Percentiles rank a stretch among this genome's conserved stretches.
Evolutionary conservation across 257 asterid genomes (phyloP).

Genomic region (Gentiana straminea): DNA sequence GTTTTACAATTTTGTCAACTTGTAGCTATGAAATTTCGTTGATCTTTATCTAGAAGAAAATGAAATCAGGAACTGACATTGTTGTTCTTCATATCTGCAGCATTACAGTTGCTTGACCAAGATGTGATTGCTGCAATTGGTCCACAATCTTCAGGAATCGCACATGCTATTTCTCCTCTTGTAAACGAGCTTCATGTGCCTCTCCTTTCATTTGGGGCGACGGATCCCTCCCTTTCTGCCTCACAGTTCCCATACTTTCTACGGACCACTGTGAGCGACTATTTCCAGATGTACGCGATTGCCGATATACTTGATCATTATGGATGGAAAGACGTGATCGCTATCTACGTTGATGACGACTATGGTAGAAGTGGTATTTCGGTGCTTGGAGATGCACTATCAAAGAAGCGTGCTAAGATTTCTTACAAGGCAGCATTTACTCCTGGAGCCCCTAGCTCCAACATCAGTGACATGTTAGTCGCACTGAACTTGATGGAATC

Average conservation of each 20-base stretch:
- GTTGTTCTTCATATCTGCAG: constrained; percentile 22
- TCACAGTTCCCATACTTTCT: constrained; percentile 65
- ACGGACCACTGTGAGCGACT: constrained; percentile 51
- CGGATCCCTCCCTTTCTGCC: constrained; percentile 71
- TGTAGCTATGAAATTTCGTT: no score
- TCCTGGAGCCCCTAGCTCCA: constrained; percentile 34
- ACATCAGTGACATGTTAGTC: constrained; percentile 37
- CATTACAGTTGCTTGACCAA: constrained; percentile 51
- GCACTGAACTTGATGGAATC: constrained; percentile 45
- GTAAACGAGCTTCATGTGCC: constrained; percentile 63
- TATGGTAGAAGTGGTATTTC: constrained; percentile 71
- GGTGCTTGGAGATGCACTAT: constrained; percentile 50
- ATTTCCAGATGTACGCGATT: constrained; percentile 63
- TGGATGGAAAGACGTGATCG: constrained; percentile 61
- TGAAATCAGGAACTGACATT: no score
- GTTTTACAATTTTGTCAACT: no score
- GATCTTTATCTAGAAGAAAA: no score
- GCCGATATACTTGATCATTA: constrained; percentile 51
- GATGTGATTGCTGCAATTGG: constrained; percentile 63
- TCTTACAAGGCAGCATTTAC: constrained; percentile 51
- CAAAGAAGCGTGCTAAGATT: constrained; percentile 46
- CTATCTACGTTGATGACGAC: constrained; percentile 60
- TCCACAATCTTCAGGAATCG: constrained; percentile 71
- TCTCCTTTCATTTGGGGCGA: constrained; percentile 62
- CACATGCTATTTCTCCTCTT: constrained; percentile 47